These are phyloP conservation scores for Phragmites australis DNA, from an alignment of 176 grass and related monocot species.

Conservation along the genomic window DNA sequence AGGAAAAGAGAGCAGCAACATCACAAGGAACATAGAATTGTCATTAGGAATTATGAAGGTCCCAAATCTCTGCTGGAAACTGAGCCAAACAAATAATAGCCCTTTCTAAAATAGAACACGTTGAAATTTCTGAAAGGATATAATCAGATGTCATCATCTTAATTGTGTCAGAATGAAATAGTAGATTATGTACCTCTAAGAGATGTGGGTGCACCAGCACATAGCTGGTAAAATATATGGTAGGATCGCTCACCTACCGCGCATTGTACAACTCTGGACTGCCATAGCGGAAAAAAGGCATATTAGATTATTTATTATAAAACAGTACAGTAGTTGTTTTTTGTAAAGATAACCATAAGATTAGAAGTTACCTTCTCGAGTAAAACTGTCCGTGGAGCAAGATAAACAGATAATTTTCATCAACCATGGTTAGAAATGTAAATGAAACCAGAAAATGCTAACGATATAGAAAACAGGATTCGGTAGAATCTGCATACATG, in stretches of 20 bases:
- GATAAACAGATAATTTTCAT: constrained; percentile 39
- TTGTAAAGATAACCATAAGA: constrained; percentile 21
- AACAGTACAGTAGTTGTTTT: neutral
- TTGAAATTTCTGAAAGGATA: constrained; percentile 15
- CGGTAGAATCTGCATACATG: constrained; percentile 59
- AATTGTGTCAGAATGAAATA: constrained; percentile 10
- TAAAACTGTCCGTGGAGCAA: constrained; percentile 67
- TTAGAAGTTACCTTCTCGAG: constrained; percentile 87
- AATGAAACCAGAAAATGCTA: constrained; percentile 35
- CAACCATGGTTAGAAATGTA: constrained; percentile 41
- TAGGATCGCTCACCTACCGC: constrained; percentile 82
- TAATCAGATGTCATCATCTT: neutral
- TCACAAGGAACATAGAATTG: neutral
- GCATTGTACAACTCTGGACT: constrained; percentile 99
- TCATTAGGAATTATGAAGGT: neutral
- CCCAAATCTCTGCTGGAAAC: constrained; percentile 7
- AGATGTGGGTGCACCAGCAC: constrained; percentile 67
- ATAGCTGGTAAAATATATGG: constrained; percentile 99
- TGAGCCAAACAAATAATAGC: constrained; percentile 19
- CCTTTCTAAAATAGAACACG: constrained; percentile 18
- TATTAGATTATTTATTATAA: constrained; percentile 2
- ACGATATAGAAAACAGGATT: constrained; percentile 17
- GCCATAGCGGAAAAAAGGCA: constrained; percentile 38
- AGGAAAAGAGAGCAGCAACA: constrained; percentile 12
- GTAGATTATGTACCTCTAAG: constrained; percentile 66